Base-by-base conservation (phyloP, 768 basidiomycete genomes). In the Asterophora lycoperdoides region DNA sequence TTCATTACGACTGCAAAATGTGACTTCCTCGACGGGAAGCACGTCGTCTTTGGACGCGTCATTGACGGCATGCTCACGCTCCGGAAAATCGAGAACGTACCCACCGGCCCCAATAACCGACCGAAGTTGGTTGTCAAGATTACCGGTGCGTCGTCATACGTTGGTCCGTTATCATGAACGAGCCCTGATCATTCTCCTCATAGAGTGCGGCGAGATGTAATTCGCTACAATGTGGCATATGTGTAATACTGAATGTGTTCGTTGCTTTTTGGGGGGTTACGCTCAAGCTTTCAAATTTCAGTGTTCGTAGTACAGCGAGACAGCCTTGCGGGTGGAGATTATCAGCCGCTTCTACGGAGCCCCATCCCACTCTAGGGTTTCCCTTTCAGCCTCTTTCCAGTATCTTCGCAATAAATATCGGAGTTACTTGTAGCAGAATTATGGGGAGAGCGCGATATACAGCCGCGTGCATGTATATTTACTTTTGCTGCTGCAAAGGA, bases 1-100 rank as follows among this genome's bases (percentile, higher is more conserved):
- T 99, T 99, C 76, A 85, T 99, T 63, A 99, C 96, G 0, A 93
- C 91, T 1, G 90, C 83, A 8, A 87, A 89, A 57, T 95, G 94
- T 55, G 91, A 94, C 53, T 98, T 98, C 68, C 79, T 99, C 37
- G 94, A 99, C 63, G 90, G 83, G 56, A 92, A 94, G 65, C 93
- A 95, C 63, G 87, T 93, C 57, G 92, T 94, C 1, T 96, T 96
- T 59, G 93, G 93, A 5, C 84, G 78, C 56, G 88, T 95, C 30
- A 80, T 90, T 53, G 91, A 96, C 49, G 92, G 92, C 19, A 90
- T 98, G 87, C 80, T 99, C 51, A 95, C 93, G 3, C 74, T 99
- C 43, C 78, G 95, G 55, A 98, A 97, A 66, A 90, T 99, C 48
- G 96, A 99, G 70, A 91, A 93, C 55, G 92, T 97, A 0, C 80